Evolutionary conservation across 805 yeast species (phyloP).

Genomic region (Ogataea degrootiae): DNA sequence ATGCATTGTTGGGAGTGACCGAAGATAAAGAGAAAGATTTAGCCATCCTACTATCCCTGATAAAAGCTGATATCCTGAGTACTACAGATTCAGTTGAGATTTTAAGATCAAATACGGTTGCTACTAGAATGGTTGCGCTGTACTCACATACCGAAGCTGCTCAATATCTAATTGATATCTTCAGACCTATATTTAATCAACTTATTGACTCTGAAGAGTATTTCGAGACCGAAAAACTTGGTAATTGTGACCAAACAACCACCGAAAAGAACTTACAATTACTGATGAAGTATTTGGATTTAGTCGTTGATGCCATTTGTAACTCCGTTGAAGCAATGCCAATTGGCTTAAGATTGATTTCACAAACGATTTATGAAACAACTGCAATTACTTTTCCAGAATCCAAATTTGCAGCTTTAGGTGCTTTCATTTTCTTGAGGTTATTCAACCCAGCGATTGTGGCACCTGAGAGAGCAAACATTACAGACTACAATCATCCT

Average conservation of each 20-base stretch:
- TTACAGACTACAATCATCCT: constrained; percentile 13
- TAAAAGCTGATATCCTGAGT: constrained; percentile 56
- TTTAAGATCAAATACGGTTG: constrained; percentile 74
- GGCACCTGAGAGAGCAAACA: constrained; percentile 62
- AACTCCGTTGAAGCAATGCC: constrained; percentile 59
- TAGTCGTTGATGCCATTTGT: constrained; percentile 56
- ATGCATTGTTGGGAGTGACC: constrained; percentile 54
- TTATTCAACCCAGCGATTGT: constrained; percentile 87
- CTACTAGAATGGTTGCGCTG: constrained; percentile 70
- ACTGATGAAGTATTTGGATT: constrained; percentile 53
- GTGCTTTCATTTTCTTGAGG: constrained; percentile 80
- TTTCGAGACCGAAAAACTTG: constrained; percentile 61
- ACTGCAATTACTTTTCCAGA: constrained; percentile 61
- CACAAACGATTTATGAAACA: constrained; percentile 56
- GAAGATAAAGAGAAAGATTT: constrained; percentile 34
- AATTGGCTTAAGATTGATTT: constrained; percentile 62
- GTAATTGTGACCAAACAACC: constrained; percentile 25
- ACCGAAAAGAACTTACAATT: constrained; percentile 38
- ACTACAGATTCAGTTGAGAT: constrained; percentile 66
- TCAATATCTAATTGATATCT: constrained; percentile 47
- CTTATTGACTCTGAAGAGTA: constrained; percentile 43
- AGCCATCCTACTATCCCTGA: constrained; percentile 47
- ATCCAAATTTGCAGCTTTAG: constrained; percentile 67
- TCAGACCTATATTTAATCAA: constrained; percentile 54
- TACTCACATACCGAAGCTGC: constrained; percentile 66